Conservation (phyloP, 139 green algal genomes). For the Pseudopediastrum boryanum region DNA sequence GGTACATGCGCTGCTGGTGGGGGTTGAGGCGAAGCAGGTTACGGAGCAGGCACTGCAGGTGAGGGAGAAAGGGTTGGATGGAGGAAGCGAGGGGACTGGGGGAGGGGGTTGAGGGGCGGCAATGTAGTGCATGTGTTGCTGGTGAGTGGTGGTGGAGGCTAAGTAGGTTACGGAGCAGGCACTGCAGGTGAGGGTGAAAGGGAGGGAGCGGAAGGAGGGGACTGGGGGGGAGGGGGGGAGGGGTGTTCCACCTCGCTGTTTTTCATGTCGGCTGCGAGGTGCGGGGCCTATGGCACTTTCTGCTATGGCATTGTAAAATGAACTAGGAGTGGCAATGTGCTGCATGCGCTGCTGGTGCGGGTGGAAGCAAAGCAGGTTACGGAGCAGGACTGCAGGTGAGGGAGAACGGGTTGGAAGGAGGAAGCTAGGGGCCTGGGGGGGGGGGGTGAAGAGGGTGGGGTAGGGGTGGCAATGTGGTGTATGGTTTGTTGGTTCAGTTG, state of each 20-base stretch:
- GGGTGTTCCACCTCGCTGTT: too few relatives aligned
- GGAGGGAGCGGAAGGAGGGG: neutral
- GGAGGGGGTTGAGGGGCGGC: too few relatives aligned
- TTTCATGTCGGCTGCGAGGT: too few relatives aligned
- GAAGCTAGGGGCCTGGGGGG: too few relatives aligned
- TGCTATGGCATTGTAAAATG: too few relatives aligned
- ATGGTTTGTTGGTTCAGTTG: neutral
- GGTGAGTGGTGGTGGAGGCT: neutral
- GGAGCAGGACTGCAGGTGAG: slow-evolving; percentile 52
- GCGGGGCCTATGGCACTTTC: too few relatives aligned
- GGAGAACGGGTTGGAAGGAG: neutral
- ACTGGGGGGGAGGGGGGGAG: too few relatives aligned
- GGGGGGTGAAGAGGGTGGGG: too few relatives aligned
- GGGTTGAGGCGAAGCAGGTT: slow-evolving; percentile 67
- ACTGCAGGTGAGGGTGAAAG: neutral
- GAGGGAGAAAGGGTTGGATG: neutral
- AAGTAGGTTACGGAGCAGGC: neutral
- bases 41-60: slow-evolving; percentile 53
- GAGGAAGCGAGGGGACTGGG: too few relatives aligned
- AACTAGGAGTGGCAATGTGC: too few relatives aligned
- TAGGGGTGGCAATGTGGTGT: too few relatives aligned
- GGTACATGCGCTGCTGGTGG: slow-evolving; percentile 78
- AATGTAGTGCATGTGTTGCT: too few relatives aligned
- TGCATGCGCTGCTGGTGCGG: slow-evolving; percentile 78
- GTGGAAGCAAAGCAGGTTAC: slow-evolving; percentile 64